These are phyloP conservation scores for Fusarium succisae DNA, from an alignment of 2,329 filamentous ascomycete species.

Conservation along the genomic window DNA sequence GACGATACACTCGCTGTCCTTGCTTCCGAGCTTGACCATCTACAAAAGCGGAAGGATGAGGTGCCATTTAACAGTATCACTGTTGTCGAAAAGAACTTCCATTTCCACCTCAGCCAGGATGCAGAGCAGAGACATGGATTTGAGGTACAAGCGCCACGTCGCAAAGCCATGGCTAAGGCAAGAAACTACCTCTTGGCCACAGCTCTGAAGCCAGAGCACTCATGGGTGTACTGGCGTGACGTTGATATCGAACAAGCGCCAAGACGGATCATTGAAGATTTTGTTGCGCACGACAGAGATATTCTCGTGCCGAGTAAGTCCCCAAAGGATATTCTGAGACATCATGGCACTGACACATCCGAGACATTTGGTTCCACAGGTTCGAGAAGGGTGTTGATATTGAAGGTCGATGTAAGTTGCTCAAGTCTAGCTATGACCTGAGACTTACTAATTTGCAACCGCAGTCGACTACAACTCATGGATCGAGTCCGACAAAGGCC, in stretches of 20 bases:
- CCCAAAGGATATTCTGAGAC: neutral
- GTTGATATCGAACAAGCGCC: slow-evolving; percentile 96
- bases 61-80: slow-evolving; percentile 85
- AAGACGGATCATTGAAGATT: slow-evolving; percentile 88
- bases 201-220: slow-evolving; percentile 90
- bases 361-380: slow-evolving; percentile 97
- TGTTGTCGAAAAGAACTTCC: slow-evolving; percentile 93
- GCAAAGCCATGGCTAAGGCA: slow-evolving; percentile 89
- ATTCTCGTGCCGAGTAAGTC: slow-evolving; percentile 90
- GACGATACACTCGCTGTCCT: slow-evolving; percentile 94
- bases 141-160: slow-evolving; percentile 85
- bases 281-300: slow-evolving; percentile 92
- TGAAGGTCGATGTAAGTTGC: slow-evolving; percentile 85
- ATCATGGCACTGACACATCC: slow-evolving; percentile 40
- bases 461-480: slow-evolving; percentile 98
- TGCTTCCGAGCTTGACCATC: slow-evolving; percentile 83
- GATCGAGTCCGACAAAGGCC: slow-evolving; percentile 89
- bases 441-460: slow-evolving; percentile 16
- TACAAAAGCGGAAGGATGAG: slow-evolving; percentile 83
- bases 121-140: slow-evolving; percentile 88
- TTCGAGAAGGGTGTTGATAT: slow-evolving; percentile 85
- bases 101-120: slow-evolving; percentile 75
- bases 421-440: neutral
- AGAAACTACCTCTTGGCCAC: slow-evolving; percentile 90
- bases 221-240: slow-evolving; percentile 99